Base-by-base conservation (phyloP, 805 yeast species). In the Candida coleopterorum region DNA sequence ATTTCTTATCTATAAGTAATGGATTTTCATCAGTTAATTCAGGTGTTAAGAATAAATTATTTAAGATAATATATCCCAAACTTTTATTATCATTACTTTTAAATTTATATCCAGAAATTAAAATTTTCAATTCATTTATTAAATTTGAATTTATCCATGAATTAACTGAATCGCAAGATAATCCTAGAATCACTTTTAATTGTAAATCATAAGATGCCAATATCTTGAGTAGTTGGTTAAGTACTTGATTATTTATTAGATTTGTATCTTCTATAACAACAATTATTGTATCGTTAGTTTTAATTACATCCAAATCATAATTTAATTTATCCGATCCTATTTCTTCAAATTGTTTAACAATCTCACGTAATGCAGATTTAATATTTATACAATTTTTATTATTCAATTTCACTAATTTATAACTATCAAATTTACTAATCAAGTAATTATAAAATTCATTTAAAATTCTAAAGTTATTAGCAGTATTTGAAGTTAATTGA, bases 191-290 rank as follows among this genome's bases (percentile, higher is more conserved):
- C n/a, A 66, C 36, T 37, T 56, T 56, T 20, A 63, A 44, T 0
- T 70, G 70, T 15, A 57, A 32, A n/a, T 48, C 38, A 41, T 59
- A 58, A 1, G 58, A 48, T 23, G 56, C 51, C 14, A 65, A 38
- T 7, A 60, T 42, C 37, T 58, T 60, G 10, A 67, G 21, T 24
- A 66, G 43, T 36, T 58, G 69, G 44, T 65, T 64, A 12, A 65
- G 37, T 2, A 58, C 56, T 30, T 61, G 67, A 31, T 51, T 49
- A 35, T 48, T 53, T 12, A 64, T 49, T 6, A 67, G 53, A 38
- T 60, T 62, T 18, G 64, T 48, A 40, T 67, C 71, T 41, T 64
- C 67, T n/a, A 66, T 35, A 11, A 64, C 47, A 6, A 66, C 8
- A 45, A 38, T n/a, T 9, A 20, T 16, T 8, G 18, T 22, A 8